Evolutionary conservation across 2,329 filamentous ascomycete species (phyloP).

Genomic region (Paraphoma chrysanthemicola): DNA sequence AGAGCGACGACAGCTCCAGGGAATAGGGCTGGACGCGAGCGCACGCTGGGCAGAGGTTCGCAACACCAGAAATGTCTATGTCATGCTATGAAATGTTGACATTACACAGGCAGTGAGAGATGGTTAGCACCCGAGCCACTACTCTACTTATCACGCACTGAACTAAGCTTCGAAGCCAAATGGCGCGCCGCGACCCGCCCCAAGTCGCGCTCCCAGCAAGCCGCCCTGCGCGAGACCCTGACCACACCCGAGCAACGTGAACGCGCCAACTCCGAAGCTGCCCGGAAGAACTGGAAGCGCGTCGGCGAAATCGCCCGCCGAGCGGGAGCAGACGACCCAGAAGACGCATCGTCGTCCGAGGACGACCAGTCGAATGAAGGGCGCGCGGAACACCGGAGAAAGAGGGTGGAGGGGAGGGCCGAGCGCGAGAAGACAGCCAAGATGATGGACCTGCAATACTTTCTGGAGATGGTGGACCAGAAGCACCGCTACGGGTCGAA

Average conservation of each 20-base stretch:
- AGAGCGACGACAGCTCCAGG: conserved; percentile 72
- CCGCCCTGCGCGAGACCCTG: conserved; percentile 21
- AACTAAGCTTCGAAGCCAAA: conserved; percentile 53
- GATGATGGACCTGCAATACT: conserved; percentile 86
- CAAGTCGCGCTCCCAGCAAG: conserved; percentile 46
- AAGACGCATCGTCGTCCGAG: conserved; percentile 58
- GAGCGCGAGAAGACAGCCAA: conserved; percentile 71
- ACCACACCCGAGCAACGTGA: conserved; percentile 32
- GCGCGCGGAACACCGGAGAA: conserved; percentile 38
- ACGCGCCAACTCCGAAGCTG: conserved; percentile 49
- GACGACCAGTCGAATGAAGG: conserved; percentile 45
- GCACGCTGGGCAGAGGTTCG: conserved; percentile 75
- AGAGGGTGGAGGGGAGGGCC: conserved; percentile 59
- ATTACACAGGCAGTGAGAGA: conserved; percentile 58
- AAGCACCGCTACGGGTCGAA: conserved; percentile 91
- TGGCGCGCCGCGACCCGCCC: conserved; percentile 61
- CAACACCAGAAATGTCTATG: neutral
- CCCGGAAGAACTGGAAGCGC: conserved; percentile 77
- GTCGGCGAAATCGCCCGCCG: conserved; percentile 72
- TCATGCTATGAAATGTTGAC: conserved; percentile 4
- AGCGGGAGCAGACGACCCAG: conserved; percentile 71
- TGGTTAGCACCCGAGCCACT: conserved; percentile 36
- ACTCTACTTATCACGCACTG: conserved; percentile 12
- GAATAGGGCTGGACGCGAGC: conserved; percentile 71
- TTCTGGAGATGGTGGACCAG: conserved; percentile 82